phyloP scores from a whole-genome alignment of 805 yeast species.

The Metahyphopichia silvanorum region DNA sequence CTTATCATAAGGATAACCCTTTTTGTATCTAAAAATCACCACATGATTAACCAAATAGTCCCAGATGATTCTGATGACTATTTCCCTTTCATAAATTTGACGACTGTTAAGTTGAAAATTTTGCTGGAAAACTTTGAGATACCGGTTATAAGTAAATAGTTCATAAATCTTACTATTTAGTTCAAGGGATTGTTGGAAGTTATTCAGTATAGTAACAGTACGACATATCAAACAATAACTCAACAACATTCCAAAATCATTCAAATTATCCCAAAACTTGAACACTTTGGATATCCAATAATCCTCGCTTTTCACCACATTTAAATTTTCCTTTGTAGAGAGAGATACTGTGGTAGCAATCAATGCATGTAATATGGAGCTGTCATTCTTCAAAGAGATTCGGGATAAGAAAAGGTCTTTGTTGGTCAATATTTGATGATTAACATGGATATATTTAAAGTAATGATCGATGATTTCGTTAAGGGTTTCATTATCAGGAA shows the following conservation, averaged over 20 bases:
- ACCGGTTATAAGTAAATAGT: constrained; percentile 14
- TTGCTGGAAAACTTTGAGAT: constrained; percentile 10
- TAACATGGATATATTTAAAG: constrained; percentile 18
- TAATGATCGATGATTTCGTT: constrained; percentile 18
- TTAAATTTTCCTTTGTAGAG: constrained; percentile 5
- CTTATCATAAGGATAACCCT: constrained; percentile 17
- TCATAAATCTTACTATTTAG: constrained; percentile 15
- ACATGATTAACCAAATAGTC: constrained; percentile 13
- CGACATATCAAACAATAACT: constrained; percentile 16
- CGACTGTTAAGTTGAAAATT: constrained; percentile 9
- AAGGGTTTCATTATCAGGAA: constrained; percentile 20
- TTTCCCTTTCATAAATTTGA: constrained; percentile 20
- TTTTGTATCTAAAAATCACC: constrained; percentile 11
- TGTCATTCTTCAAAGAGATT: constrained; percentile 16
- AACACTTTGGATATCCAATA: constrained; percentile 18
- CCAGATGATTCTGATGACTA: constrained; percentile 22
- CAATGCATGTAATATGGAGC: constrained; percentile 23
- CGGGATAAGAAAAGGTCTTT: constrained; percentile 15
- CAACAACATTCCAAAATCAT: constrained; percentile 23
- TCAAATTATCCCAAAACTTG: constrained; percentile 22
- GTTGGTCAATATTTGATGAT: constrained; percentile 17
- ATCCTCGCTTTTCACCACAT: constrained; percentile 10
- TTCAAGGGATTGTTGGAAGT: constrained; percentile 9
- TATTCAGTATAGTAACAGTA: constrained; percentile 8
- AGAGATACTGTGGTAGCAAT: constrained; percentile 18